These are phyloP conservation scores for Prunus davidiana DNA, from an alignment of 306 rosid genomes.

Conservation along the genomic window DNA sequence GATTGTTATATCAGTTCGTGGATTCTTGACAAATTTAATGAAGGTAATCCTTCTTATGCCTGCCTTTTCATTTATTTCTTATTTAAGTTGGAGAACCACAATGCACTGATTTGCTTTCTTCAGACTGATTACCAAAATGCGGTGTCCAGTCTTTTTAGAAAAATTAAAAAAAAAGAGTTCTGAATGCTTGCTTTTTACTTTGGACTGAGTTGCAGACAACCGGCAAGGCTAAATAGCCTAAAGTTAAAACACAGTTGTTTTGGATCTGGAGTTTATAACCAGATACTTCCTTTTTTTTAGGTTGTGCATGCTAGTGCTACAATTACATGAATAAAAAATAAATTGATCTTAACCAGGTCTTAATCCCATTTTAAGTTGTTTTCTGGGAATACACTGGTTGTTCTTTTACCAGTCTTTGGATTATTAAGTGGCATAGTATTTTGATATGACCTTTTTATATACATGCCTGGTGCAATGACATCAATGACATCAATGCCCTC, in stretches of 20 bases:
- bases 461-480: neutral
- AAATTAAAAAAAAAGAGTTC: neutral
- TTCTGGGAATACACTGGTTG: slow-evolving; percentile 3
- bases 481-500: neutral
- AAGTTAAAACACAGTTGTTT: neutral
- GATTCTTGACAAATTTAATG: slow-evolving; percentile 94
- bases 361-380: neutral
- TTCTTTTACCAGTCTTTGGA: neutral
- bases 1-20: slow-evolving; percentile 91
- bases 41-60: slow-evolving; percentile 55
- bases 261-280: neutral
- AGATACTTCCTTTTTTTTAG: neutral
- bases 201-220: neutral
- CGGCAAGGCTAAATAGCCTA: neutral
- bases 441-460: neutral
- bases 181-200: neutral
- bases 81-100: neutral
- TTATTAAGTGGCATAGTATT: neutral
- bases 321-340: neutral
- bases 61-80: slow-evolving; percentile 19
- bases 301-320: neutral
- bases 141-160: neutral
- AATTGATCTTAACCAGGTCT: slow-evolving; percentile 2
- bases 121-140: neutral
- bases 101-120: slow-evolving; percentile 5